Conservation (phyloP, 225 moss, liverwort and hornwort genomes). For the Anthoceros angustus region DNA sequence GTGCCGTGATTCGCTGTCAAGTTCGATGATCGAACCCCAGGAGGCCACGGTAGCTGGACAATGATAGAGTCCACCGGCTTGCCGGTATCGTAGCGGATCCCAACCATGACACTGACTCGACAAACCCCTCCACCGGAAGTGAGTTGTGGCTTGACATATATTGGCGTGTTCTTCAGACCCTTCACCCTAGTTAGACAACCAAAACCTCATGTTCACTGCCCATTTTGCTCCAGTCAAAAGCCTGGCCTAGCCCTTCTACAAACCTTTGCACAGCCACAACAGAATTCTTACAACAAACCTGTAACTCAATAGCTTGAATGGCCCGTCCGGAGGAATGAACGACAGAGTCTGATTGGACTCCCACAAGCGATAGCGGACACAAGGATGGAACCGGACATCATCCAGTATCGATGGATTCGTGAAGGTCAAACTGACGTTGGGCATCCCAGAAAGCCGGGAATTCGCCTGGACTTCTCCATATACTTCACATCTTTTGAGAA, state of each 20-base stretch:
- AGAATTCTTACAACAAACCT: conserved; percentile 30
- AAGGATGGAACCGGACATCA: conserved; percentile 91
- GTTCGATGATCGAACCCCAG: conserved; percentile 50
- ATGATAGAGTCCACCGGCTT: conserved; percentile 77
- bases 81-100: conserved; percentile 72
- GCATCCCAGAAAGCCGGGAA: conserved; percentile 90
- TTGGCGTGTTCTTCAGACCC: conserved; percentile 64
- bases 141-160: conserved; percentile 90
- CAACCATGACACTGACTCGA: conserved; percentile 66
- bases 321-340: conserved; percentile 90
- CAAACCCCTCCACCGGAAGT: conserved; percentile 69
- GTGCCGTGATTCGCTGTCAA: conserved; percentile 76
- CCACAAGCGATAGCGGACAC: conserved; percentile 58
- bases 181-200: conserved; percentile 46
- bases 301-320: conserved; percentile 96
- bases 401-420: conserved; percentile 63
- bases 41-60: conserved; percentile 71
- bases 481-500: conserved; percentile 88
- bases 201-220: neutral
- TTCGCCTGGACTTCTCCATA: conserved; percentile 72
- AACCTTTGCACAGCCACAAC: neutral
- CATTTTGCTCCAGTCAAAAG: neutral
- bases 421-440: conserved; percentile 64
- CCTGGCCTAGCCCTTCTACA: neutral
- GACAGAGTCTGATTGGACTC: conserved; percentile 59